Evolutionary conservation across 345 rosid species (phyloP).

Genomic region (Reutealis trisperma): DNA sequence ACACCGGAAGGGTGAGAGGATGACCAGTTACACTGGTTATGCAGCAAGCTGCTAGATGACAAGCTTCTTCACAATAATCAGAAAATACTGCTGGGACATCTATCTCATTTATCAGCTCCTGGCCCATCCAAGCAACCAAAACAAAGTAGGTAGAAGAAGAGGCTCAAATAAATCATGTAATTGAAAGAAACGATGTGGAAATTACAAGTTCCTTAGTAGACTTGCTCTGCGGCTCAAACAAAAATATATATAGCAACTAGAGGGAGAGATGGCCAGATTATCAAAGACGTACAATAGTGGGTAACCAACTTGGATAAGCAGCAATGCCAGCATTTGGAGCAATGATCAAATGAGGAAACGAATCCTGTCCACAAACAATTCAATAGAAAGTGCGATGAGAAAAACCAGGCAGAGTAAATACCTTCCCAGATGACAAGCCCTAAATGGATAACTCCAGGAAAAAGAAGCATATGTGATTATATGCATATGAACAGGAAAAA

Average conservation of each 20-base stretch:
- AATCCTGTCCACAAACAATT: slow-evolving; percentile 46
- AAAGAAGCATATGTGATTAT: neutral
- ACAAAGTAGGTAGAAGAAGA: neutral
- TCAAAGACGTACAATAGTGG: slow-evolving; percentile 61
- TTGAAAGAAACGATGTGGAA: neutral
- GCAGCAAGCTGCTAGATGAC: slow-evolving; percentile 75
- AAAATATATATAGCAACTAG: neutral
- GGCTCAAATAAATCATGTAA: neutral
- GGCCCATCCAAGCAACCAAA: slow-evolving; percentile 18
- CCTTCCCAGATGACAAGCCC: slow-evolving; percentile 3
- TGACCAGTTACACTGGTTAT: slow-evolving; percentile 49
- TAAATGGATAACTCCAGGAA: neutral
- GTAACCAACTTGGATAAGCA: slow-evolving; percentile 83
- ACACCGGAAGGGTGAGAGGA: slow-evolving; percentile 56
- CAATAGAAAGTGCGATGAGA: slow-evolving; percentile 9
- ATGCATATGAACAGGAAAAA: neutral
- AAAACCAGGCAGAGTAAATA: slow-evolving; percentile 6
- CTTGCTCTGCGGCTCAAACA: neutral
- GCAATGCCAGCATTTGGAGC: slow-evolving; percentile 90
- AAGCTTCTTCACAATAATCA: slow-evolving; percentile 98
- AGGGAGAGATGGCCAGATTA: slow-evolving; percentile 5
- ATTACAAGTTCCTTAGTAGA: neutral
- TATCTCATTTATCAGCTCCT: slow-evolving; percentile 74
- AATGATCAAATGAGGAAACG: slow-evolving; percentile 66
- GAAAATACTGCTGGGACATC: slow-evolving; percentile 75